These are phyloP conservation scores for Lachnellula cervina DNA, from an alignment of 2,329 filamentous ascomycete species.

Conservation along the genomic window DNA sequence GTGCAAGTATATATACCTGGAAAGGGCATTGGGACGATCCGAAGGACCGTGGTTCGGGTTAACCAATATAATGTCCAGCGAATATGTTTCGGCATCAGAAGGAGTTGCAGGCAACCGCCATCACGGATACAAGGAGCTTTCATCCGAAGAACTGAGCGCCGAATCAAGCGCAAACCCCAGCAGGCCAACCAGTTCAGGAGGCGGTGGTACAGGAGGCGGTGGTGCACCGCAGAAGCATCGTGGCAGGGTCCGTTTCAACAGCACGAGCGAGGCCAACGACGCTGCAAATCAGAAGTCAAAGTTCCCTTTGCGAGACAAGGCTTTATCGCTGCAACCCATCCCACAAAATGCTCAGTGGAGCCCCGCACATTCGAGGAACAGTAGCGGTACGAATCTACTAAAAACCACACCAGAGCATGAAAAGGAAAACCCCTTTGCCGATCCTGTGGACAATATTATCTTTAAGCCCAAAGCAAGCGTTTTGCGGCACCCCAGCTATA, in stretches of 20 bases:
- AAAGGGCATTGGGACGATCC: not conserved
- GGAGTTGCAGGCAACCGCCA: conserved; percentile 3
- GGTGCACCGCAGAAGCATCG: conserved; percentile 10
- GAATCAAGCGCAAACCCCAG: conserved; percentile 21
- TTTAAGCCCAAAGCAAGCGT: conserved; percentile 24
- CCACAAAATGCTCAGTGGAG: conserved; percentile 10
- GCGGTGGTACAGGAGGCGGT: conserved; percentile 2
- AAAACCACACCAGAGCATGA: conserved; percentile 23
- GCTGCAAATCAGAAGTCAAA: conserved; percentile 23
- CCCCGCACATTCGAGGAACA: conserved; percentile 27
- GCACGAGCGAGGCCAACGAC: conserved; percentile 30
- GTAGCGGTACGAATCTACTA: conserved; percentile 16
- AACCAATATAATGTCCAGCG: conserved; percentile 19
- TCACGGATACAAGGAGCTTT: conserved; percentile 15
- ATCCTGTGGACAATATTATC: conserved; percentile 13
- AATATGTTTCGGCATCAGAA: conserved; percentile 20
- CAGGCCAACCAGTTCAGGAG: conserved; percentile 22
- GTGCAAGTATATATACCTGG: not conserved
- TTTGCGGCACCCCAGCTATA: conserved; percentile 21
- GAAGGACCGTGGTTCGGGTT: not conserved
- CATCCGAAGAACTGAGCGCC: conserved; percentile 16
- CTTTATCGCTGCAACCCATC: conserved; percentile 12
- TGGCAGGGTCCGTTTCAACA: conserved; percentile 31
- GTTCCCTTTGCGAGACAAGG: conserved; percentile 22
- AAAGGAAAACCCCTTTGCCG: conserved; percentile 26